A percentile compares a stretch with the other conserved stretches of the same genome.
These are phyloP conservation scores for Termitomyces sp. DNA, from an alignment of 768 basidiomycete species.

Conservation along the genomic window DNA sequence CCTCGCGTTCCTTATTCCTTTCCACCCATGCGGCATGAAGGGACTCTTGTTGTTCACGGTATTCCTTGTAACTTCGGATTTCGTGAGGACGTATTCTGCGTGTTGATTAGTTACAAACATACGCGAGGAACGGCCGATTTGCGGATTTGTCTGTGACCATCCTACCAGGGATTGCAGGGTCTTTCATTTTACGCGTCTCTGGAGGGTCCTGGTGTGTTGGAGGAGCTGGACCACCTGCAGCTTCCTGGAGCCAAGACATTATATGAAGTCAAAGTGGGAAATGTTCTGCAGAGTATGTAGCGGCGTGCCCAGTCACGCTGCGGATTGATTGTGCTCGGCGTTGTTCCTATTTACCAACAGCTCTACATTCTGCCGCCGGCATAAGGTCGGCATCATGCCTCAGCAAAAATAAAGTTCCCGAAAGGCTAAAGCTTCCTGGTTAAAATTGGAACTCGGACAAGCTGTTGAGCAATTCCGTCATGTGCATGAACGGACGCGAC, in stretches of 20 bases:
- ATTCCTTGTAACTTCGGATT: conserved; percentile 57
- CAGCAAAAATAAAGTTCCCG: too few species aligned
- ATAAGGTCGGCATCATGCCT: neutral
- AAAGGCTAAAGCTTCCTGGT: too few species aligned
- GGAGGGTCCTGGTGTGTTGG: conserved; percentile 36
- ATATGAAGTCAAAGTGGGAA: neutral
- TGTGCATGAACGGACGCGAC: too few species aligned
- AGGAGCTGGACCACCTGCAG: conserved; percentile 33
- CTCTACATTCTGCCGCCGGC: neutral
- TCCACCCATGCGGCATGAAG: conserved; percentile 63
- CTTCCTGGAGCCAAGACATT: conserved; percentile 70
- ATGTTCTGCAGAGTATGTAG: neutral
- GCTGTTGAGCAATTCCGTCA: too few species aligned
- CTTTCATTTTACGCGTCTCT: conserved; percentile 50
- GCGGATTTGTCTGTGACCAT: conserved; percentile 75
- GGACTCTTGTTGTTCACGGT: conserved; percentile 56
- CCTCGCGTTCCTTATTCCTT: conserved; percentile 68
- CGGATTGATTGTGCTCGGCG: neutral
- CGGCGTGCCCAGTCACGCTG: too few species aligned
- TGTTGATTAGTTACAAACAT: conserved; percentile 29
- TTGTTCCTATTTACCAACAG: neutral
- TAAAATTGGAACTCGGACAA: too few species aligned
- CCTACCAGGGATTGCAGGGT: conserved; percentile 61
- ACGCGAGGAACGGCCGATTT: conserved; percentile 84
- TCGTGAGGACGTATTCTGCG: conserved; percentile 9